Base-by-base conservation (phyloP, 1,284 basidiomycete species). In the Pulveroboletus sp. region DNA sequence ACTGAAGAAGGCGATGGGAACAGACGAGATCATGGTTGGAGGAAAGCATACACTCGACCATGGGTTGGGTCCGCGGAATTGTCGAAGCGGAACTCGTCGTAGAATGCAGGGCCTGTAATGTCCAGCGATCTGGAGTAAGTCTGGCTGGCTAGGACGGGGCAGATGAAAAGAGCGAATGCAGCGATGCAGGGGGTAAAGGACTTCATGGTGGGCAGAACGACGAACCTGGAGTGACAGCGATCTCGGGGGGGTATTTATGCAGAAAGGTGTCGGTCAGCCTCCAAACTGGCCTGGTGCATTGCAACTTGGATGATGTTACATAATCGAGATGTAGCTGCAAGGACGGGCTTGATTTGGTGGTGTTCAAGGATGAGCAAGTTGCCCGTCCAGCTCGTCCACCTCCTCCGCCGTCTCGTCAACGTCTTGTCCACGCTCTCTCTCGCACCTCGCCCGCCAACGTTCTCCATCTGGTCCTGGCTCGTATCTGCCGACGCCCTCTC, bases 351-450 rank as follows among this genome's bases (percentile, higher is more conserved):
- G n/a, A n/a, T n/a, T n/a, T n/a, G n/a, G n/a, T n/a, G n/a, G n/a
- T n/a, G n/a, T n/a, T n/a, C n/a, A n/a, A n/a, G n/a, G n/a, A n/a
- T n/a, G n/a, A n/a, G n/a, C n/a, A n/a, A n/a, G n/a, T n/a, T n/a
- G n/a, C n/a, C n/a, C n/a, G n/a, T n/a, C n/a, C n/a, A n/a, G 29
- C 81, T 89, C 62, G 76, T 79, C 56, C 70, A 80, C 39, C 70
- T 90, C 45, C 74, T 90, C 59, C 85, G 81, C 56, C 77, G 87
- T 58, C 74, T 91, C 42, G 80, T 85, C 58, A 86, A 88, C 62
- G 82, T 81, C 39, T 77, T 90, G 44, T 87, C 86, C 1, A 77
- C 83, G 0, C 71, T 88, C 28, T 86, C 86, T 0, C 80, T 89
- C 39, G 83, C 87, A 4, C 81, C 81, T 63, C 24, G 28, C 20